Evolutionary conservation across 495 filamentous ascomycete species (phyloP).

Genomic region (Usnea hakonensis): DNA sequence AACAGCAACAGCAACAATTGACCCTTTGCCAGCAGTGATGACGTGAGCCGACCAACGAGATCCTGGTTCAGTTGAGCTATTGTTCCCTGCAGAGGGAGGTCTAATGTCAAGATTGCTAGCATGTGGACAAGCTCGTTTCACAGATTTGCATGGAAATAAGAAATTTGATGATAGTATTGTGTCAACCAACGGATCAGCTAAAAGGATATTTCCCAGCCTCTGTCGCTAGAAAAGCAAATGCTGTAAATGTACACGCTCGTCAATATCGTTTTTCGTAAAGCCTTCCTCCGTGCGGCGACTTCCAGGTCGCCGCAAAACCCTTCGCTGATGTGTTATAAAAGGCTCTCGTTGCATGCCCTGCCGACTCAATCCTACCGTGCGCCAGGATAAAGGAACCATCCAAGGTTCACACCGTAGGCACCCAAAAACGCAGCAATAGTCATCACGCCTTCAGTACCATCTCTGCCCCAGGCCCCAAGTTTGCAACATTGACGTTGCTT

Average conservation of each 20-base stretch:
- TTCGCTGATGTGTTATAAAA: background rate
- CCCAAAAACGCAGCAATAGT: background rate
- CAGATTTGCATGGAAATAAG: background rate
- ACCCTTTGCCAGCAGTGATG: too few species aligned
- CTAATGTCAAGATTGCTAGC: background rate
- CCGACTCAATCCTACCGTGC: background rate
- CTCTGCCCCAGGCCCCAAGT: conserved; percentile 18
- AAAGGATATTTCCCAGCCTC: background rate
- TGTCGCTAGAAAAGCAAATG: background rate
- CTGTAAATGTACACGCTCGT: conserved; percentile 3
- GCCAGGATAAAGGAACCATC: background rate
- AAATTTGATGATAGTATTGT: background rate
- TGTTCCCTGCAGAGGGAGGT: too few species aligned
- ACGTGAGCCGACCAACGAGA: too few species aligned
- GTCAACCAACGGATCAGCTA: background rate
- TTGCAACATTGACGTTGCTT: conserved; percentile 14
- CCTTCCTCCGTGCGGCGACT: background rate
- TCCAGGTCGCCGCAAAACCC: background rate
- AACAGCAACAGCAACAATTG: too few species aligned
- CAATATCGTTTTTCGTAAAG: conserved; percentile 1
- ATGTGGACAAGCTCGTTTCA: background rate
- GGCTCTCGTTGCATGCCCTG: background rate
- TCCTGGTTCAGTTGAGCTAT: too few species aligned
- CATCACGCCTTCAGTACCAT: conserved; percentile 17
- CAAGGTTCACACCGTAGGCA: background rate